Conservation (phyloP, 2,329 filamentous ascomycete genomes). For the Colletotrichum costaricense region DNA sequence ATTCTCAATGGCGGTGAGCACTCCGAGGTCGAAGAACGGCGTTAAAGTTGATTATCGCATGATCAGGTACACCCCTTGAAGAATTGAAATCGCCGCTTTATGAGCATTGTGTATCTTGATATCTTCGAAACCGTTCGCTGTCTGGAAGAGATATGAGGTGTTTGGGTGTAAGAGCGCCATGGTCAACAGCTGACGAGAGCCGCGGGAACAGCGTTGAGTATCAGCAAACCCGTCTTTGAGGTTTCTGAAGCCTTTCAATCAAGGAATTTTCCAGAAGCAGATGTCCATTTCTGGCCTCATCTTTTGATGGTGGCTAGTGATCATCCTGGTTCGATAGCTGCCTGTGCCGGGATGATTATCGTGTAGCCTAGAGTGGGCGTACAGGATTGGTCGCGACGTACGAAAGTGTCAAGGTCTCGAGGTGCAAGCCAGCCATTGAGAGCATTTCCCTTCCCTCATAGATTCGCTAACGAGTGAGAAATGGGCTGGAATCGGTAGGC, state of each 20-base stretch:
- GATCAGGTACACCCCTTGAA: too few species aligned
- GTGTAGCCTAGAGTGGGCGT: conserved; percentile 4
- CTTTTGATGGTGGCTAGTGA: neutral
- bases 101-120: neutral
- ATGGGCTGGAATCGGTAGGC: neutral
- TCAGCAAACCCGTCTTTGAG: neutral
- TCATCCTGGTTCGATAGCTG: conserved; percentile 1
- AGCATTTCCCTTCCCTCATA: neutral
- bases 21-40: neutral
- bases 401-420: neutral
- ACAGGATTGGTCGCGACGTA: neutral
- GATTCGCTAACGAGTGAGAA: neutral
- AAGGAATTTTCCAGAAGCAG: neutral
- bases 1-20: neutral
- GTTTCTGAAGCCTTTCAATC: neutral
- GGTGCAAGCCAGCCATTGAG: neutral
- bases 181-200: neutral
- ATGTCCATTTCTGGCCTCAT: neutral
- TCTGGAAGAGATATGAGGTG: neutral
- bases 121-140: neutral
- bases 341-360: neutral
- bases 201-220: neutral
- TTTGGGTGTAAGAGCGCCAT: neutral
- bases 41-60: too few species aligned
- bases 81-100: too few species aligned